Base-by-base conservation (phyloP, 805 yeast genomes). In the Priceomyces melissophilus region DNA sequence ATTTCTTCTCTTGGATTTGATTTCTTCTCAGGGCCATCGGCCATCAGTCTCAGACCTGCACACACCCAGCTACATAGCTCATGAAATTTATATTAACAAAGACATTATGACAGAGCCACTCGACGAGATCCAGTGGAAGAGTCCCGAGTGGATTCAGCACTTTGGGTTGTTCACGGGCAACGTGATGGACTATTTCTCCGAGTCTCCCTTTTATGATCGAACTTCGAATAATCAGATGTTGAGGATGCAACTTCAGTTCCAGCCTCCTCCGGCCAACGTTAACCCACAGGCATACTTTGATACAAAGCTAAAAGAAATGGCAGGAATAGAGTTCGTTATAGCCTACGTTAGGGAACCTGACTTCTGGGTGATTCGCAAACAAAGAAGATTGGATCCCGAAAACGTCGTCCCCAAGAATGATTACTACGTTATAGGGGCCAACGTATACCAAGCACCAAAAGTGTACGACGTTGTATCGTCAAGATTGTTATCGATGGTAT, bases 71-170 rank as follows among this genome's bases (percentile, higher is more conserved):
- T n/a, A n/a, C n/a, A n/a, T n/a, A n/a, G n/a, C n/a, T n/a, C n/a
- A n/a, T n/a, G n/a, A n/a, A n/a, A n/a, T n/a, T n/a, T n/a, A n/a
- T n/a, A n/a, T n/a, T n/a, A n/a, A n/a, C n/a, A n/a, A n/a, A n/a
- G n/a, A n/a, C n/a, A n/a, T n/a, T 20, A 20, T 72, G 37, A 35
- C 50, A 23, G 66, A 61, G 38, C 70, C 71, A 25, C 69, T 90
- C 20, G 97, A 90, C 57, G 97, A 91, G 54, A 74, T 93, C 32
- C 98, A 90, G 60, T 93, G 99, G 99, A 79, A 90, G 49, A 84
- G 93, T 3, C 98, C 99, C 1, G 99, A 93, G 61, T 93, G 96
- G 95, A 88, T 93, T 48, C 96, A 89, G 58, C 78, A 82, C 39
- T 82, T 81, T 58, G 97, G 96, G 0, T 75, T 93, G 16, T 75